A percentile compares a stretch with the other conserved stretches of the same genome.
Conservation (phyloP, 768 basidiomycete species). For the Suillus weaverae region DNA sequence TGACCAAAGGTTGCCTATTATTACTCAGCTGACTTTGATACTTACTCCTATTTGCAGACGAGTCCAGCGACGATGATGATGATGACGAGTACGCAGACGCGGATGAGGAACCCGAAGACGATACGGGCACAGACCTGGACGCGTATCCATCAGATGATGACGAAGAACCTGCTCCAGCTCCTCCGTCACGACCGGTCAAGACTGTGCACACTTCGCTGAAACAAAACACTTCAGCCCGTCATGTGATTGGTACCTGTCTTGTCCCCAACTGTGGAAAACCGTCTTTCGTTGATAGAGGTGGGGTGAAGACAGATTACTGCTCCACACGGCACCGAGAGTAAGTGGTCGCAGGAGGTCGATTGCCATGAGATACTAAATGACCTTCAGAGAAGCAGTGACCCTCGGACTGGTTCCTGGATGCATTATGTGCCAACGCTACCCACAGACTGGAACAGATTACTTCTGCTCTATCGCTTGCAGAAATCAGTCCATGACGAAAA, state of each 20-base stretch:
- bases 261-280: constrained; percentile 59
- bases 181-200: constrained; percentile 9
- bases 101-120: constrained; percentile 23
- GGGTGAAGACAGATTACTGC: constrained; percentile 54
- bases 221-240: constrained; percentile 6
- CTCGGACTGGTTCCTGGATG: constrained; percentile 53
- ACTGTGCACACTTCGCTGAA: constrained; percentile 16
- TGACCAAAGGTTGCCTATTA: constrained; percentile 22
- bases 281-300: constrained; percentile 54
- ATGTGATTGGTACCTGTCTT: constrained; percentile 43
- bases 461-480: constrained; percentile 61
- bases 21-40: constrained; percentile 9
- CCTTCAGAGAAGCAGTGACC: constrained; percentile 55
- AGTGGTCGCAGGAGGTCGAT: constrained; percentile 27
- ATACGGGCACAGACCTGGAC: constrained; percentile 29
- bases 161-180: constrained; percentile 17
- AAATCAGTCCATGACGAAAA: constrained; percentile 59
- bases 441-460: constrained; percentile 60
- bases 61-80: constrained; percentile 19
- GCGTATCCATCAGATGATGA: constrained; percentile 35
- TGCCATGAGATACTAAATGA: constrained; percentile 7
- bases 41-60: constrained; percentile 19
- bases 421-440: constrained; percentile 63
- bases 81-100: constrained; percentile 22
- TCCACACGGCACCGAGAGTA: constrained; percentile 64